Evolutionary conservation across 2,329 filamentous ascomycete species (phyloP), one percentile per base, ranked within the genome.

Genomic region (Ceratocystiopsis minuta): DNA sequence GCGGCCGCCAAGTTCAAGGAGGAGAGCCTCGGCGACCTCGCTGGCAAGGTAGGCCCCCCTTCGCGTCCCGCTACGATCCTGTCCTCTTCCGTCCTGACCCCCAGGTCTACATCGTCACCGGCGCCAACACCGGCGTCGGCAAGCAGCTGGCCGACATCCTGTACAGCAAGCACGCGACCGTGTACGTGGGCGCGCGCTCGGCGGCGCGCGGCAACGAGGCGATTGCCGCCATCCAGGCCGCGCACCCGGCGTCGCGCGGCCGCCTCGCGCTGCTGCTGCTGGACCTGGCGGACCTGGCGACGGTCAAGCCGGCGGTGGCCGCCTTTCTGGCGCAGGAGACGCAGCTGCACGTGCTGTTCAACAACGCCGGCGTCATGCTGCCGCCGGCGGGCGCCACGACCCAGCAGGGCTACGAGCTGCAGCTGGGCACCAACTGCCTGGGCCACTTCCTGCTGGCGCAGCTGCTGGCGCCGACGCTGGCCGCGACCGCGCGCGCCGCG

Each of bases 161-260:
- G 12, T 74, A 72, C 51, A 48, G 53, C 3, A 60, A 59, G 20
- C 63, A 68, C 40, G 68, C 57, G 40, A 68, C 58, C 12, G 63
- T 74, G 35, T 73, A 70, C 50, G 51, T 71, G 39, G 66, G 65
- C 3, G 62, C 60, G 3, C 65, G 68, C 36, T 62, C 58, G 3
- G n/a, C n/a, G n/a, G 31, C 41, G 1, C 34, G 43, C 13, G 18
- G 6, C 15, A 42, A 60, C 3, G 36, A 49, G 11, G 45, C 52
- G 14, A 51, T 51, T 12, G 24, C 24, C 24, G 24, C 24, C 24
- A 12, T 6, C 24, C 6, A 12, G 6, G 6, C 6, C 24, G 24
- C 24, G 24, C 24, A 6, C 6, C 24, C 24, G 24, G n/a, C n/a
- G n/a, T n/a, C n/a, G n/a, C n/a, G n/a, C n/a, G 53, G 48, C 14